Evolutionary conservation across 2,329 filamentous ascomycete species (phyloP), one percentile per base, ranked within the genome.

Genomic region (Cladophialophora immunda): DNA sequence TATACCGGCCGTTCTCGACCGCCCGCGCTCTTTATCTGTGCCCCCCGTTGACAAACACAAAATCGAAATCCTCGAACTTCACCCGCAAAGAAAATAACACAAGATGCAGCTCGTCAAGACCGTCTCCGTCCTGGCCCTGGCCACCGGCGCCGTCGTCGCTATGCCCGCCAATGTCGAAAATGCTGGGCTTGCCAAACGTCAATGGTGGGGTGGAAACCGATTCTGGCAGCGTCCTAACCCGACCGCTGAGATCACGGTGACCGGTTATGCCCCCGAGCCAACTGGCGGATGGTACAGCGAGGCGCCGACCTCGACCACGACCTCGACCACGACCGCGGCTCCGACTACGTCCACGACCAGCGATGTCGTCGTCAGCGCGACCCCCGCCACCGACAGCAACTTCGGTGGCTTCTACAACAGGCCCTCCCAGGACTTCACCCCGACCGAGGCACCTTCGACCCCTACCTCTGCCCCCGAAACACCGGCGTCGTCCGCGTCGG

Each of bases 401-500:
- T 53, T 27, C 7, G 45, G 45, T 25, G 45, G 45, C 13, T 11
- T 3, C 45, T 61, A 25, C 45, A 61, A 61, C 58, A 17, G 15
- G 11, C 58, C 58, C 9, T 29, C 29, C 19, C 38, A 52, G 34
- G 41, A 50, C 25, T 5, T 15, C 6, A 32, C 58, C 17, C 30
- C 41, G 6, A 53, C 58, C 11, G 80, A 82, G 68, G 76, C 81
- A 29, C 74, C 80, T 15, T 85, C 86, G 30, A 86, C 86, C 62
- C 84, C 89, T 30, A 83, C 86, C 58, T 75, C 77, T 64, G 71
- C 80, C 64, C 38, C 58, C 22, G 4, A 60, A 8, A 22, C 29
- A 17, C 52, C 29, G 19, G 77, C 80, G 56, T 25, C 64, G 15
- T 34, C 60, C 38, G 47, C 64, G 15, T 22, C 56, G 15, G 8